These are phyloP conservation scores for Arthrobotrys musiformis DNA, from an alignment of 2,329 filamentous ascomycete genomes.

Conservation along the genomic window DNA sequence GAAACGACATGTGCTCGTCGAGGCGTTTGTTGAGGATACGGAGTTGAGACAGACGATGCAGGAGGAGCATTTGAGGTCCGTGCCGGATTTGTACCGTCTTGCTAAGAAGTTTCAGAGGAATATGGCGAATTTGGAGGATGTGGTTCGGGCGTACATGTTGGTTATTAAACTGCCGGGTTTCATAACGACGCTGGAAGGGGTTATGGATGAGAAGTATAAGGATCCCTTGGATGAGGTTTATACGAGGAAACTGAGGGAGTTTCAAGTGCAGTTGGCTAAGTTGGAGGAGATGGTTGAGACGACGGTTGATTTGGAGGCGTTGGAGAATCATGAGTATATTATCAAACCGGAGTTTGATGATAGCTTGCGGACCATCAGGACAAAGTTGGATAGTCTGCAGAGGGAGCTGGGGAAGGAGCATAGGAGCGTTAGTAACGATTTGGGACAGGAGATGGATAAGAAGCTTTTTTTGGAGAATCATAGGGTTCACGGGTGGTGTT, in stretches of 20 bases:
- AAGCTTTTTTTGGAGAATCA: constrained; percentile 98
- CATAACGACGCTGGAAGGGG: constrained; percentile 84
- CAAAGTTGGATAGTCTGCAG: constrained; percentile 86
- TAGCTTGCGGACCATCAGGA: constrained; percentile 83
- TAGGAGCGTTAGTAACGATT: constrained; percentile 77
- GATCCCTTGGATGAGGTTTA: constrained; percentile 87
- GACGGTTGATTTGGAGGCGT: constrained; percentile 91
- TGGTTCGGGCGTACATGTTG: constrained; percentile 94
- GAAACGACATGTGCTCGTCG: constrained; percentile 89
- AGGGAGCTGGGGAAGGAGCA: constrained; percentile 87
- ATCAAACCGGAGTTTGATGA: constrained; percentile 99
- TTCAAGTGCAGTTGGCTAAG: constrained; percentile 79
- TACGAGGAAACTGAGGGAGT: constrained; percentile 79
- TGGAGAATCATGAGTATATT: constrained; percentile 97
- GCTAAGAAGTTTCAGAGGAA: constrained; percentile 95
- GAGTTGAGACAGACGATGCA: constrained; percentile 95
- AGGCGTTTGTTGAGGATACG: constrained; percentile 92
- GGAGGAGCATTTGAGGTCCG: constrained; percentile 90
- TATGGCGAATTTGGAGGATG: constrained; percentile 91
- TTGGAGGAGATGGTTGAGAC: constrained; percentile 98
- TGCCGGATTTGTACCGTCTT: constrained; percentile 92
- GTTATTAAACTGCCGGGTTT: constrained; percentile 91
- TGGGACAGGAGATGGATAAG: constrained; percentile 94
- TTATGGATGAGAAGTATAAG: constrained; percentile 95
- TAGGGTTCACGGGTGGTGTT: constrained; percentile 94